Conservation (phyloP, 2,329 filamentous ascomycete species). For the Penicillium sp. region DNA sequence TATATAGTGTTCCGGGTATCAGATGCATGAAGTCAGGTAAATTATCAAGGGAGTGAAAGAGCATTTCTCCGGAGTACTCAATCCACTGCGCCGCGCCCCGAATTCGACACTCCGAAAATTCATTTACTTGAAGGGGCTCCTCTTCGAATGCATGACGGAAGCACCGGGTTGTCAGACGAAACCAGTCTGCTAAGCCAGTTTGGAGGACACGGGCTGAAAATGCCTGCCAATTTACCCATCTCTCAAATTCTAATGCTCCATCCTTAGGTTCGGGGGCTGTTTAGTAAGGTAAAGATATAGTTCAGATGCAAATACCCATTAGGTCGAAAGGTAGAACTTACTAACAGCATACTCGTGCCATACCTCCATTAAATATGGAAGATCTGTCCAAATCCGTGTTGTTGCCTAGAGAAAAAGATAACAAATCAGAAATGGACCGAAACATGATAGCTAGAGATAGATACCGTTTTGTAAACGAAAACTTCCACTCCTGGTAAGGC, state of each 20-base stretch:
- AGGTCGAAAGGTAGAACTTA: neutral
- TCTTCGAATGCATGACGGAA: neutral
- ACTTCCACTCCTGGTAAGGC: neutral
- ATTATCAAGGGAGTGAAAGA: neutral
- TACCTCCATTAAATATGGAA: neutral
- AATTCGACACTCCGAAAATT: neutral
- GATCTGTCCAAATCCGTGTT: neutral
- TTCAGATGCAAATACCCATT: neutral
- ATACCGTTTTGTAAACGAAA: neutral
- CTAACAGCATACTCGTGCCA: neutral
- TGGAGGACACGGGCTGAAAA: constrained; percentile 1
- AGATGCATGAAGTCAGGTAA: neutral
- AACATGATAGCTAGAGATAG: neutral
- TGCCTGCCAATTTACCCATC: neutral
- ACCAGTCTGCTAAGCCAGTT: neutral
- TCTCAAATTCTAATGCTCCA: neutral
- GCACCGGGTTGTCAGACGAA: neutral
- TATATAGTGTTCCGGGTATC: neutral
- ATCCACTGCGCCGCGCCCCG: neutral
- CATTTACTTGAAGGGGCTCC: neutral
- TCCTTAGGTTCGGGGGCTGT: neutral
- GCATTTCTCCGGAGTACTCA: neutral
- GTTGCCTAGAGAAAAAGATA: neutral
- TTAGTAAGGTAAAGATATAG: neutral
- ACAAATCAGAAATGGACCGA: neutral